These are phyloP conservation scores for Huntiella moniliformis DNA, from an alignment of 2,329 filamentous ascomycete species.

Conservation along the genomic window DNA sequence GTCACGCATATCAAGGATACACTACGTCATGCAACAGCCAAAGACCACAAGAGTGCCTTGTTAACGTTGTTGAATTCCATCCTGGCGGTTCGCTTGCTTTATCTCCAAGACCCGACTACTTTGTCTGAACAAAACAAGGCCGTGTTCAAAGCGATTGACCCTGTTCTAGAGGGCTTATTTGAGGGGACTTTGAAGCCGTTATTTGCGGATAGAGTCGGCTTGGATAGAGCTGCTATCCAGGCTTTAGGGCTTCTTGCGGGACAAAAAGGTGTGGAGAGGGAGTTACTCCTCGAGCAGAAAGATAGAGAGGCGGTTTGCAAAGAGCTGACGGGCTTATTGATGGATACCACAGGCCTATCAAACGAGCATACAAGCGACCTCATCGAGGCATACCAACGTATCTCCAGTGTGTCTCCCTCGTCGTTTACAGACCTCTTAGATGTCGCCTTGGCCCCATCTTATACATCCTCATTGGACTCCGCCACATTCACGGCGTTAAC, in stretches of 20 bases:
- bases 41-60: conserved; percentile 32
- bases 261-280: conserved; percentile 19
- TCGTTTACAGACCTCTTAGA: conserved; percentile 18
- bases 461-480: conserved; percentile 9
- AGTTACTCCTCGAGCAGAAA: conserved; percentile 18
- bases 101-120: conserved; percentile 17
- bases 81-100: conserved; percentile 26
- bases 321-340: conserved; percentile 16
- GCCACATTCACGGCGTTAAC: conserved; percentile 21
- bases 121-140: conserved; percentile 21
- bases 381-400: conserved; percentile 23
- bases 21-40: conserved; percentile 30
- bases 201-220: conserved; percentile 22
- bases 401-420: conserved; percentile 19
- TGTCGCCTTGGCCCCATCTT: conserved; percentile 2
- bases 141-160: conserved; percentile 21
- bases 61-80: conserved; percentile 32
- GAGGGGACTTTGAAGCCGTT: conserved; percentile 13
- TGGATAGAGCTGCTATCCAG: conserved; percentile 26
- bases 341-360: conserved; percentile 16
- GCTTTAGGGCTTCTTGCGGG: conserved; percentile 27
- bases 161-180: conserved; percentile 24
- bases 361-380: conserved; percentile 25
- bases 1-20: conserved; percentile 32
- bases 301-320: conserved; percentile 16